These are phyloP conservation scores for Sophora flavescens DNA, from an alignment of 306 rosid species.

Conservation along the genomic window DNA sequence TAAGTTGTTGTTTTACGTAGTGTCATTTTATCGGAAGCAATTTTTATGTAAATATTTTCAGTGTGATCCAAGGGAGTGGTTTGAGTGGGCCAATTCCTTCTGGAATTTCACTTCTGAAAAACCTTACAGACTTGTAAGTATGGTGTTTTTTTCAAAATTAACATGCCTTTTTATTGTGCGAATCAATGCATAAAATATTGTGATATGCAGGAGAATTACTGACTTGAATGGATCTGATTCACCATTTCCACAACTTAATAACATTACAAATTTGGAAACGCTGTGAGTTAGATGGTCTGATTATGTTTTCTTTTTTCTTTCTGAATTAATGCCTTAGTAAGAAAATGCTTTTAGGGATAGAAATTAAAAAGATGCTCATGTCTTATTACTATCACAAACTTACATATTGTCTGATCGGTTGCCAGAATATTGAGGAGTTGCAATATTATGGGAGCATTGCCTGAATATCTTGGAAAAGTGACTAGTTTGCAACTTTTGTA, in stretches of 20 bases:
- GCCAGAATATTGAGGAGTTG: slow-evolving; percentile 73
- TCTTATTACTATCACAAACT: background rate
- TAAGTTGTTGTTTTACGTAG: background rate
- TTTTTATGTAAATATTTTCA: slow-evolving; percentile 20
- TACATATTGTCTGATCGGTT: slow-evolving; percentile 29
- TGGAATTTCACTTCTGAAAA: slow-evolving; percentile 56
- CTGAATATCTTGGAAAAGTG: slow-evolving; percentile 52
- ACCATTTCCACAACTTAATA: slow-evolving; percentile 60
- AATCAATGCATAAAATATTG: slow-evolving; percentile 1
- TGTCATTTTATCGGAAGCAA: slow-evolving; percentile 14
- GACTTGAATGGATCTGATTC: slow-evolving; percentile 68
- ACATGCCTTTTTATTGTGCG: background rate
- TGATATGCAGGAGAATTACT: slow-evolving; percentile 65
- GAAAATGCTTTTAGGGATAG: background rate
- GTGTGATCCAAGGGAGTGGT: slow-evolving; percentile 71
- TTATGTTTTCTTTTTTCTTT: background rate
- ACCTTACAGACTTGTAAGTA: slow-evolving; percentile 66
- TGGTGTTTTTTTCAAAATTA: background rate
- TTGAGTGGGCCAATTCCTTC: slow-evolving; percentile 82
- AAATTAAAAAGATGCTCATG: background rate
- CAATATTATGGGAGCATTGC: slow-evolving; percentile 60
- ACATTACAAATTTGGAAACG: slow-evolving; percentile 42
- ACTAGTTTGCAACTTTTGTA: slow-evolving; percentile 50
- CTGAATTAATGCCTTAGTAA: background rate
- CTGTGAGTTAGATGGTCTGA: slow-evolving; percentile 59